Evolutionary conservation across 495 filamentous ascomycete genomes (phyloP).

Genomic region (Talaromyces thailandensis): DNA sequence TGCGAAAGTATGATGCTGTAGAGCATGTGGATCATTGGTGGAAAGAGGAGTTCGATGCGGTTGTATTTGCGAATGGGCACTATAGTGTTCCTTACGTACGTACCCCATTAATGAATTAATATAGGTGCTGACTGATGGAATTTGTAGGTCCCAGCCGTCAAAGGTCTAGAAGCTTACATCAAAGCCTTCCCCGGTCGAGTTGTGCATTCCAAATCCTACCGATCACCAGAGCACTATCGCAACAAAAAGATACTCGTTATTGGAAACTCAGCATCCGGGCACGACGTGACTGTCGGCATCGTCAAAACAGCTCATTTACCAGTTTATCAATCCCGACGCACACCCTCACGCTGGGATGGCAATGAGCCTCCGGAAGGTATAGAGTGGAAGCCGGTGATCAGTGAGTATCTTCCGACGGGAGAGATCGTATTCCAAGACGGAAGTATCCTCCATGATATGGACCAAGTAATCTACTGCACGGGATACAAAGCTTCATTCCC

Average conservation of each 20-base stretch:
- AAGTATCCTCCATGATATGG: slow-evolving; percentile 27
- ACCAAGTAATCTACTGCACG: slow-evolving; percentile 40
- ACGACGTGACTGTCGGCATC: slow-evolving; percentile 33
- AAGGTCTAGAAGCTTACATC: slow-evolving; percentile 30
- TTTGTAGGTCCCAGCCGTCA: slow-evolving; percentile 29
- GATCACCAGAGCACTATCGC: slow-evolving; percentile 21
- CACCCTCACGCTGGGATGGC: slow-evolving; percentile 36
- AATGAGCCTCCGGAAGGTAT: slow-evolving; percentile 26
- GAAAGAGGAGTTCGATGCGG: slow-evolving; percentile 39
- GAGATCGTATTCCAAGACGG: slow-evolving; percentile 35
- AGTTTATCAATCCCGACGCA: slow-evolving; percentile 36
- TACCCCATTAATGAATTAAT: no score
- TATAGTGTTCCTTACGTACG: slow-evolving; percentile 41
- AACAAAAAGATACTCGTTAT: slow-evolving; percentile 31
- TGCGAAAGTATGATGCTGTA: slow-evolving; percentile 29
- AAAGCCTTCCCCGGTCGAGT: slow-evolving; percentile 27
- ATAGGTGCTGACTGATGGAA: not conserved
- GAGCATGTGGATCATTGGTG: slow-evolving; percentile 37
- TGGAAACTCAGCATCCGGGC: slow-evolving; percentile 43
- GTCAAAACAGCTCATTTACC: slow-evolving; percentile 21
- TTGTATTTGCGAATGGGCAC: slow-evolving; percentile 41
- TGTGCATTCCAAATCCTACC: slow-evolving; percentile 38
- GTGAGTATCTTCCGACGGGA: slow-evolving; percentile 21
- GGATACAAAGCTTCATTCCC: slow-evolving; percentile 40
- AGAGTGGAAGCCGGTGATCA: slow-evolving; percentile 35